Conservation (phyloP, 495 filamentous ascomycete species). For the Penicillium fimorum region DNA sequence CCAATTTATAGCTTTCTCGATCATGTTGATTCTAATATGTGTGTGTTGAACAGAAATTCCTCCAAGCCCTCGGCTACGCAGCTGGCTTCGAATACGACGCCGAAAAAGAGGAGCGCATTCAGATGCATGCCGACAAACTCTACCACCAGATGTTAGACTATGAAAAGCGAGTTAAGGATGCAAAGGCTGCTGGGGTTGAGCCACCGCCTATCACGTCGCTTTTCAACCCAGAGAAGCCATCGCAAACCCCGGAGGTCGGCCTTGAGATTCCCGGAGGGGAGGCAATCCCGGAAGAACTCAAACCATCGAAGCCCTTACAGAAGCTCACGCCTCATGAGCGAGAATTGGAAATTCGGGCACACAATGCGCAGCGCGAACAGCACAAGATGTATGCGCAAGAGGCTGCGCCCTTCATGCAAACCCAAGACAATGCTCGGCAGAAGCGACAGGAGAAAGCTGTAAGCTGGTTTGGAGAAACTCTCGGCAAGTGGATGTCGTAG, state of each 20-base stretch:
- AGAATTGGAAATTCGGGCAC: constrained; percentile 62
- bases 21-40: constrained; percentile 5
- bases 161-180: constrained; percentile 65
- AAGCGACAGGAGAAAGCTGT: constrained; percentile 59
- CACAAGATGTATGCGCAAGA: constrained; percentile 52
- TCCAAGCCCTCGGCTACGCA: constrained; percentile 90
- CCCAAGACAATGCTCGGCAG: constrained; percentile 55
- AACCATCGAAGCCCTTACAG: constrained; percentile 54
- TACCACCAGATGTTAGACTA: constrained; percentile 83
- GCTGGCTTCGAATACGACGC: constrained; percentile 57
- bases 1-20: background rate
- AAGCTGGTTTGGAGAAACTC: constrained; percentile 52
- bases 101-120: constrained; percentile 81
- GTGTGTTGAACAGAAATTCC: constrained; percentile 61
- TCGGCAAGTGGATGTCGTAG: constrained; percentile 47
- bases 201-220: constrained; percentile 40
- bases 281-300: constrained; percentile 34
- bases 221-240: constrained; percentile 37
- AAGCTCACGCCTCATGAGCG: constrained; percentile 61
- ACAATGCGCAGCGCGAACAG: constrained; percentile 59
- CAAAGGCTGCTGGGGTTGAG: constrained; percentile 57
- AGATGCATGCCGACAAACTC: constrained; percentile 89
- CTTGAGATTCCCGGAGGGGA: constrained; percentile 40
- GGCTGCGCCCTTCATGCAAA: constrained; percentile 53
- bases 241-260: constrained; percentile 7